Evolutionary conservation across 169 alveolate genomes (phyloP), one percentile per base, ranked within the genome.

Genomic region (Pseudocohnilembus persalinus): DNA sequence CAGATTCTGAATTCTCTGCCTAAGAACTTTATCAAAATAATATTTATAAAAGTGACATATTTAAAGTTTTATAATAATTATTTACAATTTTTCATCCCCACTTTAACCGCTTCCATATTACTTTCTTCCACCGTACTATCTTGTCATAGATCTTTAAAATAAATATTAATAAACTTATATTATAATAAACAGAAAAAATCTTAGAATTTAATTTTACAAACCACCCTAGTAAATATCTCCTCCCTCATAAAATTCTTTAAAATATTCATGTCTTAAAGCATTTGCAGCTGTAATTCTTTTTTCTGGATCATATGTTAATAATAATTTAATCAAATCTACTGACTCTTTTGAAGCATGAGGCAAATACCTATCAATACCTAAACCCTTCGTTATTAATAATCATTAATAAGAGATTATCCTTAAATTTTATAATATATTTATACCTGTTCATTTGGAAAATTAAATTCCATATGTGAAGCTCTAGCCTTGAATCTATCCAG

Each of bases 381-480:
- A 83, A 0, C 95, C 96, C 82, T 93, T 83, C 68, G 20, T 11
- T 11, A 49, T 49, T 11, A 49, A 4, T 4, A 4, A 49, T 11
- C n/a, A n/a, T n/a, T n/a, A n/a, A n/a, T n/a, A n/a, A n/a, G n/a
- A n/a, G n/a, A n/a, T n/a, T n/a, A n/a, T n/a, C n/a, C n/a, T n/a
- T n/a, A n/a, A n/a, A n/a, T n/a, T n/a, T n/a, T n/a, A n/a, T n/a
- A n/a, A n/a, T n/a, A n/a, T n/a, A n/a, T 49, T 11, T 11, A 11
- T 49, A 49, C 68, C 20, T 49, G 4, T 76, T 92, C 88, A 35
- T 85, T 87, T n/a, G 97, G 96, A 83, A 93, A 95, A 83, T 92
- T 92, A 75, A 95, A 92, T 73, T 94, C 95, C 94, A 94, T 91
- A 82, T 91, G 92, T 28, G 91, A 83, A 0, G 95, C 92, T 74